A percentile compares a stretch with the other conserved stretches of the same genome.
Conservation (phyloP, 2,329 filamentous ascomycete genomes). For the Cladophialophora yegresii region DNA sequence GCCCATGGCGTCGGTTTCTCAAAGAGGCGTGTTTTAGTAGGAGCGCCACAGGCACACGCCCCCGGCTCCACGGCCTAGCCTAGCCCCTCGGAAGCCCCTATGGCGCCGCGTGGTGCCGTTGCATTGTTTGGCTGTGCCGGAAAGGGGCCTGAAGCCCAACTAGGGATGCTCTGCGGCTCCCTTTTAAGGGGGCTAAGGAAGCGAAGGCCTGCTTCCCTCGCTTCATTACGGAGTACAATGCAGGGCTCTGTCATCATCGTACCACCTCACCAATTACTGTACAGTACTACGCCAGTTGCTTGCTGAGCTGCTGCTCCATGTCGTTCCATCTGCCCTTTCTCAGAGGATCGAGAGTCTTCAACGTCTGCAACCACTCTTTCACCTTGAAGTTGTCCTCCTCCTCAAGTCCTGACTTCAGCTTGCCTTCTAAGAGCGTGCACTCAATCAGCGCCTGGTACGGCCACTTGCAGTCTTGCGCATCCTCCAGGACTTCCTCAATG, state of each 20-base stretch:
- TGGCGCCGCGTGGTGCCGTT: not conserved
- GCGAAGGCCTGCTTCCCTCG: not conserved
- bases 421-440: slow-evolving; percentile 64
- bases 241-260: slow-evolving; percentile 8
- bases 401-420: slow-evolving; percentile 45
- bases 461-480: slow-evolving; percentile 76
- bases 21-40: not conserved
- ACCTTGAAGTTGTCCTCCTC: slow-evolving; percentile 53
- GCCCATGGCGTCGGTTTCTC: not conserved
- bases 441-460: slow-evolving; percentile 84
- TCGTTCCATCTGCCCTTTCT: slow-evolving; percentile 75
- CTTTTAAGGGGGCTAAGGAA: not conserved
- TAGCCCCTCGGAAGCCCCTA: slow-evolving; percentile 1
- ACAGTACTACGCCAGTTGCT: not conserved
- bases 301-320: slow-evolving; percentile 51
- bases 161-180: slow-evolving; percentile 3
- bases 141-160: slow-evolving; percentile 11
- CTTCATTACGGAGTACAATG: not conserved
- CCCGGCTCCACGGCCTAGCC: slow-evolving; percentile 1
- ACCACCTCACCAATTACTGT: not conserved
- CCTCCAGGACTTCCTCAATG: slow-evolving; percentile 66
- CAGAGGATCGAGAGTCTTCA: slow-evolving; percentile 72
- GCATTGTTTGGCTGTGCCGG: slow-evolving; percentile 10
- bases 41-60: not conserved
- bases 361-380: slow-evolving; percentile 61